These are phyloP conservation scores for Aspergillaceae sp. DNA, from an alignment of 2,329 filamentous ascomycete genomes.

Conservation along the genomic window DNA sequence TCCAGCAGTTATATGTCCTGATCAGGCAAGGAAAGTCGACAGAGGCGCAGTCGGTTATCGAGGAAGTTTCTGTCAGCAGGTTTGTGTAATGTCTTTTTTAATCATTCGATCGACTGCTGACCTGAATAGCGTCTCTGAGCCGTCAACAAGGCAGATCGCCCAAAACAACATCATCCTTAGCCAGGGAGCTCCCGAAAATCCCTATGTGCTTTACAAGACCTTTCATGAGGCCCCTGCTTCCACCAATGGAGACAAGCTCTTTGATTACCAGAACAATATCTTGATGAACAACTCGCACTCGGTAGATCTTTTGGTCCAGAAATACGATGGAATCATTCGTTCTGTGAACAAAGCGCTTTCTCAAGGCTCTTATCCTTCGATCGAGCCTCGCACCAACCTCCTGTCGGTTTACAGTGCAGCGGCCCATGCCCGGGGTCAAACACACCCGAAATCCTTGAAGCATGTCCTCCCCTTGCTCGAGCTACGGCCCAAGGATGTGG, in stretches of 20 bases:
- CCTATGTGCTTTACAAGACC: slow-evolving; percentile 50
- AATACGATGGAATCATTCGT: slow-evolving; percentile 50
- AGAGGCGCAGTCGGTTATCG: slow-evolving; percentile 46
- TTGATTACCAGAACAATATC: slow-evolving; percentile 49
- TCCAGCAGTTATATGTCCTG: slow-evolving; percentile 55
- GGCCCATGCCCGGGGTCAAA: slow-evolving; percentile 52
- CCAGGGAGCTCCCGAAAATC: slow-evolving; percentile 42
- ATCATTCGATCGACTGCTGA: neutral
- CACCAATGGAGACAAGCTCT: slow-evolving; percentile 47
- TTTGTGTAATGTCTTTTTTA: slow-evolving; percentile 15
- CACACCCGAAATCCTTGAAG: slow-evolving; percentile 60
- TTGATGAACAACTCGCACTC: slow-evolving; percentile 48
- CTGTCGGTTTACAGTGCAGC: slow-evolving; percentile 63
- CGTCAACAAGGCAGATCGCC: slow-evolving; percentile 52
- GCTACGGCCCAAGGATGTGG: slow-evolving; percentile 68
- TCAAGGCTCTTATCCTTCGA: slow-evolving; percentile 41
- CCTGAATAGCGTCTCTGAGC: slow-evolving; percentile 44
- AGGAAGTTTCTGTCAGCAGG: slow-evolving; percentile 45
- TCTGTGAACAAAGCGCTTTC: slow-evolving; percentile 46
- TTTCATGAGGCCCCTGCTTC: slow-evolving; percentile 43
- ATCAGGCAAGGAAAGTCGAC: slow-evolving; percentile 46
- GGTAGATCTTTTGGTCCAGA: slow-evolving; percentile 51
- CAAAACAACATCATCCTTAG: slow-evolving; percentile 50
- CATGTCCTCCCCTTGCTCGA: slow-evolving; percentile 61
- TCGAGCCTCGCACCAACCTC: slow-evolving; percentile 45